Evolutionary conservation across 352 stramenopile genomes (phyloP), one percentile per base, ranked within the genome.

Genomic region (Phytopythium ostracodes): DNA sequence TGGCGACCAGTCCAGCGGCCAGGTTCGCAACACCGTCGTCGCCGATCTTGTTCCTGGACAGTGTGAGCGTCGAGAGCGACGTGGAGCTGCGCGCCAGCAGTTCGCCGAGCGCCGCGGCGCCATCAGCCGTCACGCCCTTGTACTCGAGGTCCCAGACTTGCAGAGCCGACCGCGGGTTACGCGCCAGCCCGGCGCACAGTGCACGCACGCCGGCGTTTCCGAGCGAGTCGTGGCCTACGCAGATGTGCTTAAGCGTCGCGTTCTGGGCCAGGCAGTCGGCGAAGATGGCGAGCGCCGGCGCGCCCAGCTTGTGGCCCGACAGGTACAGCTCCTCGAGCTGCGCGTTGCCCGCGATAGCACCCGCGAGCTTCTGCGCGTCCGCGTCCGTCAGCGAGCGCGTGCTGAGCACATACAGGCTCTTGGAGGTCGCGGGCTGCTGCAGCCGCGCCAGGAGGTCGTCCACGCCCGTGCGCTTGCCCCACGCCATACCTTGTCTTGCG

Each of bases 261-360:
- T 94, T 94, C 17, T 49, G 63, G n/a, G 83, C 79, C 27, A 94
- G 66, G 33, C 77, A 81, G 43, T 89, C 73, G 2, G 76, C 83
- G 67, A 92, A 92, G 1, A 81, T 79, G 27, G 70, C 59, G 7
- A 90, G 43, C 4, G 71, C 76, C 6, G 64, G 57, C 0, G 53
- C 52, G 20, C 76, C 75, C 33, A 94, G 65, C n/a, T 68, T n/a
- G 61, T 92, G 85, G 29, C 85, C 81, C 0, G 85, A 92, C 56
- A 92, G 55, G 57, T 91, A 94, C 31, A 94, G 74, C 61, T 92
- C 85, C 58, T 91, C 68, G 33, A 94, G 71, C 57, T 75, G 65
- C 44, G 75, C 73, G 72, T 89, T 89, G 57, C 31, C 64, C 22
- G 70, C 64, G 63, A 94, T 89, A 4, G 69, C 75, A 7, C 63